Evolutionary conservation across 2,329 filamentous ascomycete species (phyloP).

Genomic region (Fusarium pseudoanthophilum): DNA sequence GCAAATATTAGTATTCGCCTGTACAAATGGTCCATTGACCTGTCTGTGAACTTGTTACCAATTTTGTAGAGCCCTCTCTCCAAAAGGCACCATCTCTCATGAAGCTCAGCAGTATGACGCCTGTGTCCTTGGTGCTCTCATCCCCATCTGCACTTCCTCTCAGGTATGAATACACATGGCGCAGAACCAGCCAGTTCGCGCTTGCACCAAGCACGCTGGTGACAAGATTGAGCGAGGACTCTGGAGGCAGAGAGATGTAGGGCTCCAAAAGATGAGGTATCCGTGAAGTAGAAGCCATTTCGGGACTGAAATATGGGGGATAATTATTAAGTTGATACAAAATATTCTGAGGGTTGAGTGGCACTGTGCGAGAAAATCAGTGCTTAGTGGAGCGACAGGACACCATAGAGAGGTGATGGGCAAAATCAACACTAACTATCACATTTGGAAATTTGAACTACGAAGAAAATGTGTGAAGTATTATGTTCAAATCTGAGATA

Average conservation of each 20-base stretch:
- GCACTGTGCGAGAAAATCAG: slow-evolving; percentile 32
- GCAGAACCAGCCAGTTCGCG: slow-evolving; percentile 73
- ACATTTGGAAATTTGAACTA: neutral
- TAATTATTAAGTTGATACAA: slow-evolving; percentile 19
- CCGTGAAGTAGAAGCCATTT: slow-evolving; percentile 54
- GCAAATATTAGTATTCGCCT: neutral
- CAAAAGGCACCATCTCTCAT: slow-evolving; percentile 83
- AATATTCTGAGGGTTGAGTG: slow-evolving; percentile 31
- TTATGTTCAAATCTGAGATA: neutral
- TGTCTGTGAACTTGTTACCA: slow-evolving; percentile 58
- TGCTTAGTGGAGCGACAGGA: slow-evolving; percentile 11
- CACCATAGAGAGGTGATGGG: neutral
- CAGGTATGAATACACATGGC: slow-evolving; percentile 64
- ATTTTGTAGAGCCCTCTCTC: slow-evolving; percentile 74
- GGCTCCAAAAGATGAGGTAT: slow-evolving; percentile 73
- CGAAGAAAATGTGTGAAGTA: neutral
- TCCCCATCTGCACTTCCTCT: slow-evolving; percentile 38
- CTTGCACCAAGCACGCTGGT: slow-evolving; percentile 74
- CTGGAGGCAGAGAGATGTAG: slow-evolving; percentile 68
- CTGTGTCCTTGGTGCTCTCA: slow-evolving; percentile 49
- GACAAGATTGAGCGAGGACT: slow-evolving; percentile 71
- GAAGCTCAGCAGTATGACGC: slow-evolving; percentile 84
- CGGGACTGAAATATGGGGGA: neutral
- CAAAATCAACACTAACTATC: neutral
- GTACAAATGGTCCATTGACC: neutral